Percentiles rank a stretch among this genome's conserved stretches.
Evolutionary conservation across 2,329 filamentous ascomycete genomes (phyloP).

Genomic region (Alternaria burnsii): DNA sequence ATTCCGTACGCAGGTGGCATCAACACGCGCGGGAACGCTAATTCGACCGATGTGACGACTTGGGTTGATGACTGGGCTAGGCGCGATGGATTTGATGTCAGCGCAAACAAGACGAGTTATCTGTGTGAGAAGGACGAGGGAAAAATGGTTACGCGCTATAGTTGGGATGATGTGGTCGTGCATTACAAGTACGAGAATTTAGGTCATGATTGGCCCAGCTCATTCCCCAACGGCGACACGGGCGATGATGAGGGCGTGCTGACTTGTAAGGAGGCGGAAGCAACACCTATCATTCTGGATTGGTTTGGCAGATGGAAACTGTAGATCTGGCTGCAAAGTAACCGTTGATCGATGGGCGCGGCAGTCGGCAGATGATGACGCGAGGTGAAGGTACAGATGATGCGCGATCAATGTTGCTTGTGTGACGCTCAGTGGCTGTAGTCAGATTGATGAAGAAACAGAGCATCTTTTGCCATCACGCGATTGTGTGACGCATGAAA

Average conservation of each 20-base stretch:
- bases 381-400: not conserved
- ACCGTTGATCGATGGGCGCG: not conserved
- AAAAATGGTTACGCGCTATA: constrained; percentile 36
- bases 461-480: not conserved
- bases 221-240: constrained; percentile 40
- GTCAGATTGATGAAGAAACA: not conserved
- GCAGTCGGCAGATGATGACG: not conserved
- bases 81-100: constrained; percentile 43
- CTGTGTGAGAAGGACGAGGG: constrained; percentile 44
- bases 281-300: constrained; percentile 42
- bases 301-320: constrained; percentile 44
- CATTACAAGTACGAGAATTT: constrained; percentile 53
- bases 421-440: not conserved
- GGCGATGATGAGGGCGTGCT: constrained; percentile 17
- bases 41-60: constrained; percentile 25
- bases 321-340: not conserved
- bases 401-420: not conserved
- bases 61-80: constrained; percentile 53
- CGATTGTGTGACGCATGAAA: no score
- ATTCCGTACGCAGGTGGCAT: constrained; percentile 53
- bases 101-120: constrained; percentile 36
- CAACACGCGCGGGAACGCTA: constrained; percentile 32
- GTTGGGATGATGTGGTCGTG: constrained; percentile 43
- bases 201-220: constrained; percentile 55
- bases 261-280: constrained; percentile 43